These are phyloP conservation scores for Lactarius sanguifluus DNA, from an alignment of 768 basidiomycete genomes.

Conservation along the genomic window DNA sequence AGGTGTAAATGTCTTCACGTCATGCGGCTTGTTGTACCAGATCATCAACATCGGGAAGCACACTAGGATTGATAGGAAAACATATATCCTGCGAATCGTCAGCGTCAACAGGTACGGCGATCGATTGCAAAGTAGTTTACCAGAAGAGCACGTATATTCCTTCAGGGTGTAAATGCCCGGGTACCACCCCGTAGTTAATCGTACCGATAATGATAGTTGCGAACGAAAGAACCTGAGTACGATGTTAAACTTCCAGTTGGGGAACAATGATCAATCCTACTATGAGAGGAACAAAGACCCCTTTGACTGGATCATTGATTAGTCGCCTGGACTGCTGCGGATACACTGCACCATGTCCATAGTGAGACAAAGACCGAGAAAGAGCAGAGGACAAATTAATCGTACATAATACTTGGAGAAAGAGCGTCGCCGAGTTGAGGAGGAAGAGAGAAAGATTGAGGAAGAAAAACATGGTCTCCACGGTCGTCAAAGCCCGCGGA, in stretches of 20 bases:
- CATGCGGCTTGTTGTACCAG: constrained; percentile 50
- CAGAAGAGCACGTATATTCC: constrained; percentile 47
- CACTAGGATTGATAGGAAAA: constrained; percentile 39
- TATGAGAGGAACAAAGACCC: constrained; percentile 45
- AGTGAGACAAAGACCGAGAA: not conserved
- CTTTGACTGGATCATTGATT: constrained; percentile 46
- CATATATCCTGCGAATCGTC: constrained; percentile 41
- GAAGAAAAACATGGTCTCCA: constrained; percentile 49
- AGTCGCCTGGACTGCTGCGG: constrained; percentile 44
- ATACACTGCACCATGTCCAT: constrained; percentile 38
- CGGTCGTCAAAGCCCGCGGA: constrained; percentile 35
- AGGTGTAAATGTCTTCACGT: constrained; percentile 41
- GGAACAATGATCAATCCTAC: constrained; percentile 30
- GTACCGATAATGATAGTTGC: constrained; percentile 51
- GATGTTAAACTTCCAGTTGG: not conserved
- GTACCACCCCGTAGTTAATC: constrained; percentile 46
- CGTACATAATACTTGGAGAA: constrained; percentile 46
- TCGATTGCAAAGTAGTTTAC: constrained; percentile 30
- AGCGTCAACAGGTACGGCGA: not conserved
- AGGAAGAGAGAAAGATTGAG: constrained; percentile 46
- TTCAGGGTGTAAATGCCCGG: constrained; percentile 38
- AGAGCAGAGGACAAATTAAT: not conserved
- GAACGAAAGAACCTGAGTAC: constrained; percentile 45
- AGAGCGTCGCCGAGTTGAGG: constrained; percentile 44
- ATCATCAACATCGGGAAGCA: constrained; percentile 52